A percentile compares a stretch with the other conserved stretches of the same genome.
Evolutionary conservation across 164 flowering plant genomes (phyloP).

Genomic region (Akebia trifoliata): DNA sequence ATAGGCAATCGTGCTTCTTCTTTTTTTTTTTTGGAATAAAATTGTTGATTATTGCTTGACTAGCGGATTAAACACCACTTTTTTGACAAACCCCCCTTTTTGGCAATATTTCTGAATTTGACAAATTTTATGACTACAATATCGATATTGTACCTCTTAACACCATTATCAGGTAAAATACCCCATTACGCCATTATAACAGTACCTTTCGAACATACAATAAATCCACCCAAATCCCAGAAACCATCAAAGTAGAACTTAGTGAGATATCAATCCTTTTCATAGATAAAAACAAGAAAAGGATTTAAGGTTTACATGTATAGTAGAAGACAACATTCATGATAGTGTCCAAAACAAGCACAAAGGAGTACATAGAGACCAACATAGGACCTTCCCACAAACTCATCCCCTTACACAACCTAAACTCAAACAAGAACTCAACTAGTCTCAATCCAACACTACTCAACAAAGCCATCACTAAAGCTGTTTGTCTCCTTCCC

Average conservation of each 20-base stretch:
- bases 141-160: too few relatives aligned
- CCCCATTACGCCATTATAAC: too few relatives aligned
- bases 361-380: conserved; percentile 37
- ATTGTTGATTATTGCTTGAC: too few relatives aligned
- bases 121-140: too few relatives aligned
- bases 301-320: conserved; percentile 23
- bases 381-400: conserved; percentile 30
- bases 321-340: conserved; percentile 37
- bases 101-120: too few relatives aligned
- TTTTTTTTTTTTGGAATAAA: too few relatives aligned
- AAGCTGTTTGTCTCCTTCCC: conserved; percentile 26
- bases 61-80: too few relatives aligned
- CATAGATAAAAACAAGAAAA: neutral
- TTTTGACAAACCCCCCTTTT: too few relatives aligned
- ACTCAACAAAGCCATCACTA: conserved; percentile 29
- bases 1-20: too few relatives aligned
- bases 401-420: conserved; percentile 26
- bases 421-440: conserved; percentile 32
- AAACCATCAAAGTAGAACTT: neutral
- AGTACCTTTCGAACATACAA: too few relatives aligned
- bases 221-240: neutral
- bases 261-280: too few relatives aligned
- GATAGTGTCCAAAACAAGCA: conserved; percentile 35
- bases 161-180: too few relatives aligned
- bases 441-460: conserved; percentile 27